phyloP scores from a whole-genome alignment of 805 yeast genomes.

The Candida suzukii region DNA sequence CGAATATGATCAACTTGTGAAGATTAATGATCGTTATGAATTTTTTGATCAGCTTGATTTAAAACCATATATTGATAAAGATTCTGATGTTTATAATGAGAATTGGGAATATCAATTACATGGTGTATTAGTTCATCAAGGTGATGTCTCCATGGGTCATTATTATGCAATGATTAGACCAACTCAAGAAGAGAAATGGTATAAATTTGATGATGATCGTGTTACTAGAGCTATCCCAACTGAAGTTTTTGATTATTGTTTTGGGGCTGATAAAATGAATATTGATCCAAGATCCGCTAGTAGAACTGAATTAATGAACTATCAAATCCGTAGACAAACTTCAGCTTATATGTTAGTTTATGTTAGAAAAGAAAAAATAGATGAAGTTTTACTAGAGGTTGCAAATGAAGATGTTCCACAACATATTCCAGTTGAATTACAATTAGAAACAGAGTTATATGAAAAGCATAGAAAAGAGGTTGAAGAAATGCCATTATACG shows the following conservation, averaged over 20 bases:
- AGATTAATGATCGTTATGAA: constrained; percentile 88
- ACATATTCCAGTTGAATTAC: constrained; percentile 61
- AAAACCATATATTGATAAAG: constrained; percentile 67
- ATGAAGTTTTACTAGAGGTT: constrained; percentile 52
- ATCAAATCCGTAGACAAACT: constrained; percentile 71
- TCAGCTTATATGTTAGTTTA: constrained; percentile 97
- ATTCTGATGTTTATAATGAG: constrained; percentile 35
- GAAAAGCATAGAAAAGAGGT: constrained; percentile 47
- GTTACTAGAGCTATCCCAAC: constrained; percentile 80
- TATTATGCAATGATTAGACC: constrained; percentile 94
- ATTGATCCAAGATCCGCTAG: constrained; percentile 43
- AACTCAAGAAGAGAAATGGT: constrained; percentile 63
- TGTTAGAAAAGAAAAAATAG: constrained; percentile 55
- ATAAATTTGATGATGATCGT: constrained; percentile 89
- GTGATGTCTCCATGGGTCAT: constrained; percentile 94
- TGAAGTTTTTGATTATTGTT: constrained; percentile 89
- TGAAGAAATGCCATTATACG: constrained; percentile 66
- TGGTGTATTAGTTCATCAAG: constrained; percentile 93
- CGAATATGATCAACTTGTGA: constrained; percentile 78
- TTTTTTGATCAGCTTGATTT: constrained; percentile 80
- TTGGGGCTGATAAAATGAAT: constrained; percentile 66
- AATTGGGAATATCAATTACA: constrained; percentile 79
- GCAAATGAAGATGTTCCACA: constrained; percentile 52
- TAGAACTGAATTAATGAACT: constrained; percentile 55
- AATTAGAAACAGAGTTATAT: constrained; percentile 53